Base-by-base conservation (phyloP, 192 early-diverging fungal species). In the Mortierella alpina region DNA sequence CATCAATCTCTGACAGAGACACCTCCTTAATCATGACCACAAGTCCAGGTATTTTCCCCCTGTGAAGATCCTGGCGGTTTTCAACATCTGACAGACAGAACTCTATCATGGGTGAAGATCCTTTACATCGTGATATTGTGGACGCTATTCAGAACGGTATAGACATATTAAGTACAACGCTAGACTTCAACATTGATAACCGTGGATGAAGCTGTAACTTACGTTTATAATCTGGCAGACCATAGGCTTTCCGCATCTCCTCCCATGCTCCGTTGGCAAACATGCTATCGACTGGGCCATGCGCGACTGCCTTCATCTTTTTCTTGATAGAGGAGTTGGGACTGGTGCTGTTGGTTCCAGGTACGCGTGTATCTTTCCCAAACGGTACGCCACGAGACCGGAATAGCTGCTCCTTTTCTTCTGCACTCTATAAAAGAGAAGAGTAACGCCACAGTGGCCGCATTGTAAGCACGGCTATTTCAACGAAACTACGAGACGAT, bases 11-110 rank as follows among this genome's bases (percentile, higher is more conserved):
- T 20, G 77, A 68, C 6, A 68, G 40, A 2, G 58, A 45, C 11
- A 80, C 52, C 2, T 71, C 64, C 59, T 80, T 80, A 48, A 80
- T 63, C 65, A 80, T 72, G 18, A 63, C 77, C 2, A 80, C 60
- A 7, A 80, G 46, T 4, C 39, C 39, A 1, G 59, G 49, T 39
- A 80, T 68, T 48, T 80, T 80, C 40, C 65, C 66, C 12, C 59
- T 59, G 18, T 72, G 60, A 11, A 51, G 70, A 39, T 71, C 58
- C 50, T 56, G 50, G 14, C 59, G 69, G n/a, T 23, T 66, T 22
- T 63, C 54, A 17, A 80, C 68, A 12, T 80, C 77, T 23, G 70
- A 80, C 0, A 80, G 44, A 5, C 70, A 42, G 15, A 56, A 7
- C 13, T 66, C 53, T 6, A 67, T 63, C 66, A 66, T 45, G 17